Percentiles rank a stretch among this genome's conserved stretches.
phyloP scores from a whole-genome alignment of 148 eudicot species.

The Camellia japonica region DNA sequence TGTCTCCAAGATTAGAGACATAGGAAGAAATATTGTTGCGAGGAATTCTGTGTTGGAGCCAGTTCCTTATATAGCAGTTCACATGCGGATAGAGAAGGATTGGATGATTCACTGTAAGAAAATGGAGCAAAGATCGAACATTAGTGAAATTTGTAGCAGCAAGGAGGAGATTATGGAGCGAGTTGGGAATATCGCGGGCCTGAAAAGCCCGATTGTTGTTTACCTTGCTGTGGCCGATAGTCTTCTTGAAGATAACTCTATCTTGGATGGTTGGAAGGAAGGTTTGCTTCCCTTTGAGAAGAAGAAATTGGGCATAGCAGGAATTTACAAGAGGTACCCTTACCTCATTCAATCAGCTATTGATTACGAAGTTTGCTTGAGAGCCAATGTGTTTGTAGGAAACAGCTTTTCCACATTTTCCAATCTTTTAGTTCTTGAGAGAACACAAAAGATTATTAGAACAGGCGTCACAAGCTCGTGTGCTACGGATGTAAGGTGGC shows the following conservation, averaged over 20 bases:
- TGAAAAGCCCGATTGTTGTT: constrained; percentile 52
- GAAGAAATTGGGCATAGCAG: constrained; percentile 63
- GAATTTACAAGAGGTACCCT: constrained; percentile 66
- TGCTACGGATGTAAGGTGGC: constrained; percentile 54
- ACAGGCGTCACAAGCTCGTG: constrained; percentile 46
- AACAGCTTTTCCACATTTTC: constrained; percentile 96
- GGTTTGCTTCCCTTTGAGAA: constrained; percentile 81
- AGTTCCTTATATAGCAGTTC: constrained; percentile 76
- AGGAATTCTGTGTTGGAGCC: constrained; percentile 12
- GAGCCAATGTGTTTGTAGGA: constrained; percentile 84
- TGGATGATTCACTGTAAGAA: constrained; percentile 99
- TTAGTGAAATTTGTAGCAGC: constrained; percentile 78
- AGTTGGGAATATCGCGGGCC: constrained; percentile 62
- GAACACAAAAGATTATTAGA: constrained; percentile 60
- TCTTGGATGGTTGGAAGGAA: constrained; percentile 65
- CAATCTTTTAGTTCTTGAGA: constrained; percentile 76
- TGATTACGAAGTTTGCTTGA: constrained; percentile 86
- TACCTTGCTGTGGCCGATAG: constrained; percentile 90
- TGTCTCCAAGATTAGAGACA: constrained; percentile 59
- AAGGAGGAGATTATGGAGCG: constrained; percentile 76
- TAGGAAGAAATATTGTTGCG: constrained; percentile 28
- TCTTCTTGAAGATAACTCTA: constrained; percentile 70
- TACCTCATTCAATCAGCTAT: constrained; percentile 91
- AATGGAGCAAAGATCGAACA: constrained; percentile 58
- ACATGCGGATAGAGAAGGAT: constrained; percentile 94